Evolutionary conservation across 495 filamentous ascomycete species (phyloP).

Genomic region (Lophiotrema nucula): DNA sequence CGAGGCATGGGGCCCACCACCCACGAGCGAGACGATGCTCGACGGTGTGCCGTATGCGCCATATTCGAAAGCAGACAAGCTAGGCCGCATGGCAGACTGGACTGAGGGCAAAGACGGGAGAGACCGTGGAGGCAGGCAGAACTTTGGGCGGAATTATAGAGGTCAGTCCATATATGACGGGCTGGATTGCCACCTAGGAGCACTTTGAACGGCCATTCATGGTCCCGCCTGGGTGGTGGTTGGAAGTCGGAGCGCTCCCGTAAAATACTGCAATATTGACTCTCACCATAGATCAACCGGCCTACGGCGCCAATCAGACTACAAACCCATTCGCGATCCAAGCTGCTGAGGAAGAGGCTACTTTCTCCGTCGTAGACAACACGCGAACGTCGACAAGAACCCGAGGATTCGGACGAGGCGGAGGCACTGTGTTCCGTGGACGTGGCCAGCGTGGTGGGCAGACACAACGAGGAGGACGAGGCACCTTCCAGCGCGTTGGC

Average conservation of each 20-base stretch:
- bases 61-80: constrained; percentile 97
- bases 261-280: too few relatives aligned
- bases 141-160: constrained; percentile 88
- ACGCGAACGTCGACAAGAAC: constrained; percentile 77
- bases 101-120: constrained; percentile 88
- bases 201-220: too few relatives aligned
- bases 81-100: constrained; percentile 99
- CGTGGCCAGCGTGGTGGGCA: constrained; percentile 61
- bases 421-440: constrained; percentile 82
- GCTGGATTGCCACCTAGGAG: too few relatives aligned
- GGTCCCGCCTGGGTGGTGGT: too few relatives aligned
- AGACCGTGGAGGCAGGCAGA: constrained; percentile 77
- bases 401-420: constrained; percentile 81
- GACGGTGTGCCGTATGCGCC: constrained; percentile 95
- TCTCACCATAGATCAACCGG: constrained; percentile 74
- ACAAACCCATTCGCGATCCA: constrained; percentile 80
- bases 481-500: constrained; percentile 49
- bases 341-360: constrained; percentile 89
- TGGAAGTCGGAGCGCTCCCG: too few relatives aligned
- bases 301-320: constrained; percentile 86
- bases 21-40: constrained; percentile 77
- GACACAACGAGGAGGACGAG: constrained; percentile 55
- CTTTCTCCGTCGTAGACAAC: constrained; percentile 98
- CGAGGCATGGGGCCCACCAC: constrained; percentile 82
- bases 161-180: constrained; percentile 52